Evolutionary conservation across 257 asterid genomes (phyloP), one percentile per base, ranked within the genome.

Genomic region (Jacaranda copaia): DNA sequence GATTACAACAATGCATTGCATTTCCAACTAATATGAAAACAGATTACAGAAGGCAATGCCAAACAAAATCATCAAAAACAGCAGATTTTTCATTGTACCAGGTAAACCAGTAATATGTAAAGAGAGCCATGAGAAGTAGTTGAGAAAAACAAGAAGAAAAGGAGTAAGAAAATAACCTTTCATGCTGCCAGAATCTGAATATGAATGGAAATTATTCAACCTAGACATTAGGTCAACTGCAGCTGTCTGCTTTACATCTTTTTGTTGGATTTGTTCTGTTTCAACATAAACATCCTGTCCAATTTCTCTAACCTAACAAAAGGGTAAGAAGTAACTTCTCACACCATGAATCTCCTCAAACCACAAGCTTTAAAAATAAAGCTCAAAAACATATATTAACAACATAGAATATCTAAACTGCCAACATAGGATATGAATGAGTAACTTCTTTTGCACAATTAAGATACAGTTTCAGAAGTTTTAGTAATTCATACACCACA

Each of bases 151-250:
- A 32, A 19, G 7, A 43, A 60, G 15, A 25, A 7, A 63, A 32
- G 53, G 55, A 46, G 68, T 12, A 14, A 55, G 19, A 56, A 39
- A 49, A 51, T 84, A 70, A 93, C 97, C 98, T 89, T 89, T 94
- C 43, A 53, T 56, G 80, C 89, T 90, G 81, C 93, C 90, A 53
- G 93, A 76, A 81, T 94, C 99, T 25, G 98, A 85, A 85, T 89
- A 79, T 9, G 98, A 89, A 3, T 86, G 97, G 48, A 87, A 75
- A 81, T 94, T 92, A 73, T 86, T 94, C 84, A 94, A 82, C 89
- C 96, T 85, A 18, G 99, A 87, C 70, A 88, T 87, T 19, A 94
- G 90, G 86, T 87, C 90, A 73, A 81, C 92, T 12, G 99, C 98
- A 70, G 93, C 88, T 25, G 90, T 85, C 78, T 89, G 98, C 83